A percentile compares a stretch with the other conserved stretches of the same genome.
Evolutionary conservation across 1,284 basidiomycete species (phyloP).

Genomic region (Ustilago crameri): DNA sequence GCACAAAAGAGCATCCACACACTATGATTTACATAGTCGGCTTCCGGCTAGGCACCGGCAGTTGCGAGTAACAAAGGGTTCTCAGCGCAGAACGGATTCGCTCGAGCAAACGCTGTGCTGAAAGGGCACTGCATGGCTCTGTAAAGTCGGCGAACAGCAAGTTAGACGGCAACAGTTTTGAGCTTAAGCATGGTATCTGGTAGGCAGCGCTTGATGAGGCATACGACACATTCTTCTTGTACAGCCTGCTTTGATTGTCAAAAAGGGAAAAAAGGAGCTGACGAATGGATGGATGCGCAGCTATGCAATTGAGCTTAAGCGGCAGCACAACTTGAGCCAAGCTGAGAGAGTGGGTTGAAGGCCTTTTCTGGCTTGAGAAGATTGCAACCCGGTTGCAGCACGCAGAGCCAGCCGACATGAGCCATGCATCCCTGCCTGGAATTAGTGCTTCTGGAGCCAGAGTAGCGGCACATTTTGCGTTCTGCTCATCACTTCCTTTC

Average conservation of each 20-base stretch:
- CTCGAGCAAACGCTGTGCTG: neutral
- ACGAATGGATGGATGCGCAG: conserved; percentile 7
- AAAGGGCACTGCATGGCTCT: too few species aligned
- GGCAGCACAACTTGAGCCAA: conserved; percentile 3
- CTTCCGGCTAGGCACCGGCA: neutral
- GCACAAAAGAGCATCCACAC: neutral
- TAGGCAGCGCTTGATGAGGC: conserved; percentile 1
- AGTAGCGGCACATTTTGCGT: neutral
- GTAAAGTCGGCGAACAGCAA: too few species aligned
- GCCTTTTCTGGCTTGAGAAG: conserved; percentile 6
- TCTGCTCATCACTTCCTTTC: neutral
- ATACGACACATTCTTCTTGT: conserved; percentile 1
- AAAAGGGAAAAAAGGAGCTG: neutral
- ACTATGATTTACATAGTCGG: neutral
- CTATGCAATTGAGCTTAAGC: conserved; percentile 13
- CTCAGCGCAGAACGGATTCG: neutral
- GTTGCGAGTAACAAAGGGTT: neutral
- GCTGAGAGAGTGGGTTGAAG: too few species aligned
- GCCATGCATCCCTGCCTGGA: conserved; percentile 2
- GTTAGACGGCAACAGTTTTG: too few species aligned
- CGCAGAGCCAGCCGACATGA: conserved; percentile 1
- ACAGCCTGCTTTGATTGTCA: neutral
- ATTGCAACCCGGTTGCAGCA: conserved; percentile 2
- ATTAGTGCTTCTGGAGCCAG: neutral
- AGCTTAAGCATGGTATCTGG: too few species aligned